phyloP scores from a whole-genome alignment of 768 basidiomycete genomes.

The Mycena olivaceomarginata region DNA sequence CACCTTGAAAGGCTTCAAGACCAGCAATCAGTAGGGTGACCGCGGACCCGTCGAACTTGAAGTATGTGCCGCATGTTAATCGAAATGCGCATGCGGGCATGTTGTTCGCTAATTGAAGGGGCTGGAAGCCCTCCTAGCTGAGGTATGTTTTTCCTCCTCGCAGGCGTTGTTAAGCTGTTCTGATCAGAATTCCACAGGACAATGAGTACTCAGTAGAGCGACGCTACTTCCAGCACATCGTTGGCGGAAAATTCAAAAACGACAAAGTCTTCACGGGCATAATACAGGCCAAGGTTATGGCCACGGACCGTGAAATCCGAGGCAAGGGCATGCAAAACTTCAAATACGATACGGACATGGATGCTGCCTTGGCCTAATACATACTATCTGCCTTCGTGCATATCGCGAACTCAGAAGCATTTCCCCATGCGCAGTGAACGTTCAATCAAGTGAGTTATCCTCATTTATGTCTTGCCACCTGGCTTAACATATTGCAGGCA shows the following conservation, averaged over 20 bases:
- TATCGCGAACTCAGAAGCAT: conserved; percentile 42
- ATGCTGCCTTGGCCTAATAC: conserved; percentile 45
- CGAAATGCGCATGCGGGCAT: conserved; percentile 17
- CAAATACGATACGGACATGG: conserved; percentile 44
- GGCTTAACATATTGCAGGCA: background rate
- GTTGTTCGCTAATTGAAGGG: conserved; percentile 29
- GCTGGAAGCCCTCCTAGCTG: conserved; percentile 19
- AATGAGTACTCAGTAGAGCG: conserved; percentile 14
- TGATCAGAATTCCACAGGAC: conserved; percentile 6
- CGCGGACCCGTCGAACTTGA: background rate
- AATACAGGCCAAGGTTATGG: conserved; percentile 42
- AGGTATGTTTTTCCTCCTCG: conserved; percentile 18
- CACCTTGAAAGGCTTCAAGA: too few species aligned
- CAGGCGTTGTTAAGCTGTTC: too few species aligned
- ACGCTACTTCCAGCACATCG: conserved; percentile 39
- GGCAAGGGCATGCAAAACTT: conserved; percentile 50
- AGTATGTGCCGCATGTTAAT: conserved; percentile 4
- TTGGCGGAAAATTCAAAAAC: conserved; percentile 45
- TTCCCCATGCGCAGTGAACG: conserved; percentile 34
- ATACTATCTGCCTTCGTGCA: conserved; percentile 42
- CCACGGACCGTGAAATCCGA: conserved; percentile 37
- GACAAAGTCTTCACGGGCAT: conserved; percentile 46
- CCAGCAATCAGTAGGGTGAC: too few species aligned
- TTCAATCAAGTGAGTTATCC: conserved; percentile 38
- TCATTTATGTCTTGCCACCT: background rate